Conservation (phyloP, 1,284 basidiomycete genomes). For the Amylostereum chailletii region DNA sequence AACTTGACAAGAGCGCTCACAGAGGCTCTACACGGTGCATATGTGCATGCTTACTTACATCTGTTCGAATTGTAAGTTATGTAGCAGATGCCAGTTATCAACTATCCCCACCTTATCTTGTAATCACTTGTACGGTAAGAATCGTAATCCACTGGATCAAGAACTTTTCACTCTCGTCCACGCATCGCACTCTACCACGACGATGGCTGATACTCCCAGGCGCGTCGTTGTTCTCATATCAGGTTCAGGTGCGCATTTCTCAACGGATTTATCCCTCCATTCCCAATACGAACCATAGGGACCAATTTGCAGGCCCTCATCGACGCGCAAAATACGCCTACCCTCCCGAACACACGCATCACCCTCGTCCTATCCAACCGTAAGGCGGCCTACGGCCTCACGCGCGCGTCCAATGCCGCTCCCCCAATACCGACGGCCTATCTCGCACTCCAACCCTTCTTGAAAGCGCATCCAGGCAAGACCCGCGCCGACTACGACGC, state of each 20-base stretch:
- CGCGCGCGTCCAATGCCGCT: slow-evolving; percentile 59
- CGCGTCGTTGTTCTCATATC: slow-evolving; percentile 66
- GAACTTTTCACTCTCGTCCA: too few species aligned
- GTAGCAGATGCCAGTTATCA: too few species aligned
- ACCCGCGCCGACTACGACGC: slow-evolving; percentile 83
- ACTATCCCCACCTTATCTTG: too few species aligned
- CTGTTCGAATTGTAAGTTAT: too few species aligned
- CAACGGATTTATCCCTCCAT: slow-evolving; percentile 1
- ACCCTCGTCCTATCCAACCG: slow-evolving; percentile 87
- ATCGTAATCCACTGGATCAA: too few species aligned
- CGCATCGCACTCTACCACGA: background rate
- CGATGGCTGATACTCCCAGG: slow-evolving; percentile 13
- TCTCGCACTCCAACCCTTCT: slow-evolving; percentile 80
- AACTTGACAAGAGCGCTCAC: too few species aligned
- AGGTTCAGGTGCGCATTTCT: slow-evolving; percentile 62
- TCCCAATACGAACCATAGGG: slow-evolving; percentile 40
- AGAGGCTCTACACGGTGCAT: too few species aligned
- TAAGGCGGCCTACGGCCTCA: slow-evolving; percentile 86
- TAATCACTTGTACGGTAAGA: too few species aligned
- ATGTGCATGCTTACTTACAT: too few species aligned
- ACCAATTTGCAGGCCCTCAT: slow-evolving; percentile 95
- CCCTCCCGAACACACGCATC: slow-evolving; percentile 66
- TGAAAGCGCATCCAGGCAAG: slow-evolving; percentile 66
- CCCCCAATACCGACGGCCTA: slow-evolving; percentile 81
- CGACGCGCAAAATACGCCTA: slow-evolving; percentile 66